These are phyloP conservation scores for Ogataea ganodermae DNA, from an alignment of 805 yeast species.

Conservation along the genomic window DNA sequence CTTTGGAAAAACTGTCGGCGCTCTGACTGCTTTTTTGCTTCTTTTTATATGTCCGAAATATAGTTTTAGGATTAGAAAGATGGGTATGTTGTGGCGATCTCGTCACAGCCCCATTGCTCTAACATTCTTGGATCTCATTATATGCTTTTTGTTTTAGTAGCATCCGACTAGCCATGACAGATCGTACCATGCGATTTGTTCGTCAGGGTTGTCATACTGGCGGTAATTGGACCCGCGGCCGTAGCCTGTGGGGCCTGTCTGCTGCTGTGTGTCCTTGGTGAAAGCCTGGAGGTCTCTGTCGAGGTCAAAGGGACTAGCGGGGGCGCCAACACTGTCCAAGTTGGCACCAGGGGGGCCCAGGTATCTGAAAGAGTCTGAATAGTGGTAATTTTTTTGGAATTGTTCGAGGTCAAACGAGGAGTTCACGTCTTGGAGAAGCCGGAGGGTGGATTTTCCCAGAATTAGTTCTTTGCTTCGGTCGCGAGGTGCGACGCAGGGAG, in stretches of 20 bases:
- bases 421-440: conserved; percentile 21
- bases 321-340: neutral
- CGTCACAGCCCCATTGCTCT: conserved; percentile 4
- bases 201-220: conserved; percentile 4
- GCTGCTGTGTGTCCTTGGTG: conserved; percentile 6
- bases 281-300: conserved; percentile 19
- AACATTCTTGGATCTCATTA: conserved; percentile 1
- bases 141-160: conserved; percentile 11
- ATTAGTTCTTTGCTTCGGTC: conserved; percentile 9
- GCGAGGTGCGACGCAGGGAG: neutral
- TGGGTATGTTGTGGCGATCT: conserved; percentile 3
- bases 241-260: neutral
- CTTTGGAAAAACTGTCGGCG: no score
- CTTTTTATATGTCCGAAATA: conserved; percentile 22
- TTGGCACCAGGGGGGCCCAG: conserved; percentile 7
- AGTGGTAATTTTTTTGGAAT: conserved; percentile 16
- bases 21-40: conserved; percentile 12
- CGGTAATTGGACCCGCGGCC: neutral
- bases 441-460: conserved; percentile 18
- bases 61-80: conserved; percentile 16
- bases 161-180: conserved; percentile 21
- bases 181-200: conserved; percentile 14
- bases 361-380: conserved; percentile 21
- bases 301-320: conserved; percentile 20
- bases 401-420: conserved; percentile 19